phyloP scores from a whole-genome alignment of 768 basidiomycete genomes.

The Xanthoconium stramineum region DNA sequence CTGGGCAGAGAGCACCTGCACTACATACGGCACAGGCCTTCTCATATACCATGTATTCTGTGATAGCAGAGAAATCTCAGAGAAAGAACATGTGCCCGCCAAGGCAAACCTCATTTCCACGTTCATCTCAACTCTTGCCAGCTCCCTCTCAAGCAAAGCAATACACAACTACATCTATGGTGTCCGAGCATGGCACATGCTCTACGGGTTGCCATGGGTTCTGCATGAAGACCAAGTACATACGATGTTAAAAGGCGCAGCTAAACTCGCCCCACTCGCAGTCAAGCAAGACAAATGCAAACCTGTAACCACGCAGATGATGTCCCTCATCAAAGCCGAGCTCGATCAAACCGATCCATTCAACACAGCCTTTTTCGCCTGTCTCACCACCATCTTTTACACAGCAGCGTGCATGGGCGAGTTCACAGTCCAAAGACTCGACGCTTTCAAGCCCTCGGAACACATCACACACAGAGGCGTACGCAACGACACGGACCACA shows the following conservation, averaged over 20 bases:
- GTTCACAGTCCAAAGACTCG: not conserved
- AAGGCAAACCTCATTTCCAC: rapidly evolving
- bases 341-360: not conserved
- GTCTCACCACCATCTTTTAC: not conserved
- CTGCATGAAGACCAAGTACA: not conserved
- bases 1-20: not conserved
- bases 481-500: not conserved
- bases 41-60: not conserved
- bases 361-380: not conserved
- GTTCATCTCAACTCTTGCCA: not conserved
- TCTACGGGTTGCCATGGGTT: not conserved
- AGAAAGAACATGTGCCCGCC: not conserved
- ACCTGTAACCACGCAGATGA: not conserved
- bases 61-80: not conserved
- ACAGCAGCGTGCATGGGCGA: not conserved
- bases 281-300: not conserved
- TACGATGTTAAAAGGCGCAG: not conserved
- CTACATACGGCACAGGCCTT: not conserved
- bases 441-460: not conserved
- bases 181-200: not conserved
- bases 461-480: not conserved
- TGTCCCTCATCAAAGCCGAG: not conserved
- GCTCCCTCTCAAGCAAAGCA: not conserved
- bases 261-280: not conserved
- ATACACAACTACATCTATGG: not conserved